Percentiles rank a stretch among this genome's conserved stretches.
phyloP scores from a whole-genome alignment of 345 rosid genomes.

The Theobroma cacao region DNA sequence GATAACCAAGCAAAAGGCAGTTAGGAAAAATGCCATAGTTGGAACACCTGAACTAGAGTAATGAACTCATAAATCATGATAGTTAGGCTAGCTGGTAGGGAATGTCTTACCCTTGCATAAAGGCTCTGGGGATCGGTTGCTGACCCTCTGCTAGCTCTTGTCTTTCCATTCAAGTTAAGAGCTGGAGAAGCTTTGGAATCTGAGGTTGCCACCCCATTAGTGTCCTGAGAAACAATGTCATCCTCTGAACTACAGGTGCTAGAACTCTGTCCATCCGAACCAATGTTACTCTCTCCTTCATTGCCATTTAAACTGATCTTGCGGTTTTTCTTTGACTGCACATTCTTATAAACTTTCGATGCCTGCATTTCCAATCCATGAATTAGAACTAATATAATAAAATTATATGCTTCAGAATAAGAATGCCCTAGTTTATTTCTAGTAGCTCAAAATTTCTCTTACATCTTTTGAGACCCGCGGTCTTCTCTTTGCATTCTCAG shows the following conservation, averaged over 20 bases:
- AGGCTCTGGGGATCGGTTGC: slow-evolving; percentile 97
- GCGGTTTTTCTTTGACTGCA: slow-evolving; percentile 38
- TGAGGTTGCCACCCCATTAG: slow-evolving; percentile 21
- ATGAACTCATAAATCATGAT: not conserved
- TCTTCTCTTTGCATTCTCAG: slow-evolving; percentile 32
- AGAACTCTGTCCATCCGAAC: slow-evolving; percentile 49
- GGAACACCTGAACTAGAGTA: too few relatives aligned
- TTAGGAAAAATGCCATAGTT: too few relatives aligned
- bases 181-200: slow-evolving; percentile 33
- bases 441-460: slow-evolving; percentile 12
- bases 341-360: slow-evolving; percentile 29
- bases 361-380: slow-evolving; percentile 17
- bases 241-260: slow-evolving; percentile 62
- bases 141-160: slow-evolving; percentile 75
- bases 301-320: slow-evolving; percentile 28
- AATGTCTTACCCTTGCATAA: slow-evolving; percentile 71
- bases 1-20: not conserved
- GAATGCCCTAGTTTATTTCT: not conserved
- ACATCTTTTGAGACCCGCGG: slow-evolving; percentile 39
- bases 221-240: slow-evolving; percentile 50
- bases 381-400: not conserved
- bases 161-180: slow-evolving; percentile 52
- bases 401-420: not conserved
- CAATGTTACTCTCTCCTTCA: slow-evolving; percentile 40
- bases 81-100: not conserved